Evolutionary conservation across 148 eudicot genomes (phyloP).

Genomic region (Vaccinium corymbosum): DNA sequence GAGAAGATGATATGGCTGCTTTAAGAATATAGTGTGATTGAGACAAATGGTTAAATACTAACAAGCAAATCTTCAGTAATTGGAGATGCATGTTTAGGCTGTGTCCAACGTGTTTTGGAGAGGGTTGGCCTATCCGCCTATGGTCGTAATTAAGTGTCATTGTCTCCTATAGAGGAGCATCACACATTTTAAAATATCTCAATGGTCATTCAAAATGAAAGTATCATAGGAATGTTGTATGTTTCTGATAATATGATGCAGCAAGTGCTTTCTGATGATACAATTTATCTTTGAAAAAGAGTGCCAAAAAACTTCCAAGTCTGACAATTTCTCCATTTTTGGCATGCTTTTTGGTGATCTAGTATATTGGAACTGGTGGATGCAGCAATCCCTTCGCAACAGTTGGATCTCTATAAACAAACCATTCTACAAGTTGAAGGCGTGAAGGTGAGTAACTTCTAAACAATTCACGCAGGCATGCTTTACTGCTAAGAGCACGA

Average conservation of each 20-base stretch:
- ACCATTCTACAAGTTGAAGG: conserved; percentile 74
- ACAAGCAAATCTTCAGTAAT: background rate
- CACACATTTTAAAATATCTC: conserved; percentile 6
- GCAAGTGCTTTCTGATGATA: background rate
- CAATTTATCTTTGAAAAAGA: background rate
- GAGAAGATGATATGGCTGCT: background rate
- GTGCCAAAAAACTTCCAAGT: background rate
- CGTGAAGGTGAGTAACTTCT: conserved; percentile 52
- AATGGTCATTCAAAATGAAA: background rate
- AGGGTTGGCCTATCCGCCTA: background rate
- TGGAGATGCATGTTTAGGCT: background rate
- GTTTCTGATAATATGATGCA: background rate
- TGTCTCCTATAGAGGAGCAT: conserved; percentile 10
- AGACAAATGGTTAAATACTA: background rate
- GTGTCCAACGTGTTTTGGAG: background rate
- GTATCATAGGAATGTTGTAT: background rate
- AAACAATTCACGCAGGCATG: background rate
- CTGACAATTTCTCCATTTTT: conserved; percentile 9
- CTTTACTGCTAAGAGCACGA: background rate
- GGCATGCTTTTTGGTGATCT: conserved; percentile 10
- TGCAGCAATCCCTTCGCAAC: conserved; percentile 82
- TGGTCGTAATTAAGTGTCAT: conserved; percentile 8
- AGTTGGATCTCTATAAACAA: conserved; percentile 63
- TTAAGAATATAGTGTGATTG: background rate
- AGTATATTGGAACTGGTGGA: conserved; percentile 95